phyloP scores from a whole-genome alignment of 148 eudicot genomes.

The Cornus suecica region DNA sequence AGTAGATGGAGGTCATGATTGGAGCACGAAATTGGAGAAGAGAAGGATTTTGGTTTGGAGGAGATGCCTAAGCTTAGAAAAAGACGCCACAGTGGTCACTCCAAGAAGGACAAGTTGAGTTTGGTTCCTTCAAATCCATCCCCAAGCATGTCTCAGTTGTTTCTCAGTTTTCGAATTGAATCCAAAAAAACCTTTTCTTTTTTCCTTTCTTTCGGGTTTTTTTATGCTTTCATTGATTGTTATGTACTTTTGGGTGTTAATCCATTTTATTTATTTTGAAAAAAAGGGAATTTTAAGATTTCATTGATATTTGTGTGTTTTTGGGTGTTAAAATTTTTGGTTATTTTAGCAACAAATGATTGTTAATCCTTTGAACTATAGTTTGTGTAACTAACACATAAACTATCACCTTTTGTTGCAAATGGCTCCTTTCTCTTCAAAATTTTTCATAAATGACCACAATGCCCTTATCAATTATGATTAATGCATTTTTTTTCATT shows the following conservation, averaged over 20 bases:
- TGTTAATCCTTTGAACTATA: too few species aligned
- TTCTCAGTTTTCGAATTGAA: neutral
- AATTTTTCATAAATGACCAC: too few species aligned
- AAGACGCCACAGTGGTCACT: constrained; percentile 50
- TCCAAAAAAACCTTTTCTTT: neutral
- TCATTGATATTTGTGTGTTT: neutral
- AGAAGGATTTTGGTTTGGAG: constrained; percentile 50
- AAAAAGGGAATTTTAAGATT: neutral
- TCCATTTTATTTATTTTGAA: too few species aligned
- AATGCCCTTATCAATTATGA: too few species aligned
- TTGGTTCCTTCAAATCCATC: constrained; percentile 28
- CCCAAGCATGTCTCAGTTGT: constrained; percentile 41
- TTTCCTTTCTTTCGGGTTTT: constrained; percentile 1
- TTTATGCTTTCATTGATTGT: neutral
- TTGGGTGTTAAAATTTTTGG: constrained; percentile 4
- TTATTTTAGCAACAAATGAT: constrained; percentile 35
- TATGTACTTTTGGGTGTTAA: neutral
- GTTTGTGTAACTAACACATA: too few species aligned
- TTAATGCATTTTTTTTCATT: too few species aligned
- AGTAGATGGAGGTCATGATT: constrained; percentile 46
- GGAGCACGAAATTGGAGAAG: constrained; percentile 58
- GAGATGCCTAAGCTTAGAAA: constrained; percentile 53
- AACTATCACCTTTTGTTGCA: too few species aligned
- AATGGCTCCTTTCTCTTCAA: too few species aligned
- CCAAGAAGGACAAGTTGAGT: constrained; percentile 53